phyloP scores from a whole-genome alignment of 352 stramenopile species.

The Phytophthora rubi region DNA sequence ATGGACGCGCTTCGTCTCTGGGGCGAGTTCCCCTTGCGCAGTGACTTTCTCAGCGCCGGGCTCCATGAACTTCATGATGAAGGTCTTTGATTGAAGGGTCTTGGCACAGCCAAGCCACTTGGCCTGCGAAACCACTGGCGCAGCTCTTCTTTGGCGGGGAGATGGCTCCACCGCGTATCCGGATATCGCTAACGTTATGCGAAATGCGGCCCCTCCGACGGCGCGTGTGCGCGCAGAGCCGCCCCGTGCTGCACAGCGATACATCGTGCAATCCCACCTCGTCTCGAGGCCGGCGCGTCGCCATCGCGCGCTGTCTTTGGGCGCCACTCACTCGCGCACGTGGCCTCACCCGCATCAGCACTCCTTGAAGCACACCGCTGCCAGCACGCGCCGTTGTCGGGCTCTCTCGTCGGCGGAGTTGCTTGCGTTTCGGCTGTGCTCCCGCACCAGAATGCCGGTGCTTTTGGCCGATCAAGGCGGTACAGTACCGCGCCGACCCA shows the following conservation, averaged over 20 bases:
- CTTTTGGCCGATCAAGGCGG: not conserved
- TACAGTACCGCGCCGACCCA: not conserved
- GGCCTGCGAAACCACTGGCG: conserved; percentile 7
- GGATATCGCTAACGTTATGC: conserved; percentile 27
- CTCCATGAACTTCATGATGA: not conserved
- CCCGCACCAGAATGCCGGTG: conserved; percentile 1
- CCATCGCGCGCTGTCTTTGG: not conserved
- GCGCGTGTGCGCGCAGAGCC: conserved; percentile 10
- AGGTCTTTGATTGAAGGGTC: too few species aligned
- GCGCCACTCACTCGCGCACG: not conserved
- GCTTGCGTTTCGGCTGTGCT: conserved; percentile 3
- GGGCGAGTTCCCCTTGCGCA: not conserved
- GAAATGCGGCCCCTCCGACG: conserved; percentile 17
- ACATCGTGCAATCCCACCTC: conserved; percentile 21
- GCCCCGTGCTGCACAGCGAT: not conserved
- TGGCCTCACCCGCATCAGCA: conserved; percentile 22
- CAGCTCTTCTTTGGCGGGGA: conserved; percentile 2
- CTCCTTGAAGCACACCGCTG: conserved; percentile 1
- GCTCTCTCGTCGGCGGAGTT: too few species aligned
- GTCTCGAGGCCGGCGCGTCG: not conserved
- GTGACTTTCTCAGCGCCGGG: conserved; percentile 10
- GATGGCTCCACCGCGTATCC: conserved; percentile 4
- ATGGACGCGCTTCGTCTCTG: conserved; percentile 11
- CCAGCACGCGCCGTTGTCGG: conserved; percentile 1
- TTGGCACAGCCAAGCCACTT: too few species aligned